Evolutionary conservation across 2,329 filamentous ascomycete genomes (phyloP).

Genomic region (Dendrostoma leiphaemia): DNA sequence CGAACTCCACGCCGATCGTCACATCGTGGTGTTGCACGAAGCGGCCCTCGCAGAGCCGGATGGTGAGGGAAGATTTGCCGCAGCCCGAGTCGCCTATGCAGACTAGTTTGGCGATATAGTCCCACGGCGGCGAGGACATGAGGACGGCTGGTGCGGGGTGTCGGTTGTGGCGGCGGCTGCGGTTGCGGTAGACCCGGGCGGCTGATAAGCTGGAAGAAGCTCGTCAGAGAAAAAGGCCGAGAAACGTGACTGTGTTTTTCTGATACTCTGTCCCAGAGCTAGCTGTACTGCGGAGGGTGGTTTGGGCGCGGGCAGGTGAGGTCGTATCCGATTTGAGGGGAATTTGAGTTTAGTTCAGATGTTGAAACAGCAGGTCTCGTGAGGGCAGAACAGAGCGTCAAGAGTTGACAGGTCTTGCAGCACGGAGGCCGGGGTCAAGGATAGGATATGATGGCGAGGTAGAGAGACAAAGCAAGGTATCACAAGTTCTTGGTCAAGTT

Average conservation of each 20-base stretch:
- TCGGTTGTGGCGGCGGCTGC: not conserved
- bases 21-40: slow-evolving; percentile 95
- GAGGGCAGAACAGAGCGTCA: not conserved
- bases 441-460: not conserved
- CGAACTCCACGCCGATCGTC: slow-evolving; percentile 95
- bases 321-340: not conserved
- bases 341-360: not conserved
- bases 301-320: not conserved
- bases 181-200: too few relatives aligned
- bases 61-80: slow-evolving; percentile 91
- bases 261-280: too few relatives aligned
- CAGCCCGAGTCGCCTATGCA: slow-evolving; percentile 96
- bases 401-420: not conserved
- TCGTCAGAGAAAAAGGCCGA: too few relatives aligned
- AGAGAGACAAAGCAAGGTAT: not conserved
- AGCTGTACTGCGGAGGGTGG: slow-evolving; percentile 7
- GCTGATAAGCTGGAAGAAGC: too few relatives aligned
- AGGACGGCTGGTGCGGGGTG: slow-evolving; percentile 16
- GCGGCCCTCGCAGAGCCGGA: slow-evolving; percentile 93
- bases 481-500: not conserved
- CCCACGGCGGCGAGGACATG: slow-evolving; percentile 75
- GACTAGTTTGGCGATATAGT: slow-evolving; percentile 98
- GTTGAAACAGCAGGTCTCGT: slow-evolving; percentile 1
- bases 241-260: too few relatives aligned
- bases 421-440: too few relatives aligned